Evolutionary conservation across 2,329 filamentous ascomycete species (phyloP), one percentile per base, ranked within the genome.

Genomic region (Cryphonectria radicalis): DNA sequence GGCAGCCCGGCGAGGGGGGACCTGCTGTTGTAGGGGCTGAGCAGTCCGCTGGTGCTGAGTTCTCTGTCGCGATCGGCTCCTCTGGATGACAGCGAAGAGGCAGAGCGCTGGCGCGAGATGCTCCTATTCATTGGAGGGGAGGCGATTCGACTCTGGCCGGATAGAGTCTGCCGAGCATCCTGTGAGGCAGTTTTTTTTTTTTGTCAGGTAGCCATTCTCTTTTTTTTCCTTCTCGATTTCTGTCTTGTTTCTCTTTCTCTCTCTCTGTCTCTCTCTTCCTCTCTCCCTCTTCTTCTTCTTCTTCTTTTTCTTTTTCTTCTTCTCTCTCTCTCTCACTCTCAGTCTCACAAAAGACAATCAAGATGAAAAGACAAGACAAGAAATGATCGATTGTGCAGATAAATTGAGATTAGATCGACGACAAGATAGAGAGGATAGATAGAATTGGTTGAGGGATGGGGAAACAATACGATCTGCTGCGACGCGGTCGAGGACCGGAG

Each of bases 31-130:
- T 73, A 73, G 57, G 71, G 71, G 25, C 71, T 73, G 42, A 73
- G 69, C 55, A 73, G 62, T 19, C 71, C 71, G 57, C 71, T 70
- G 69, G 67, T 73, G 53, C 66, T 60, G n/a, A 63, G 69, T 19
- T 73, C 71, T 60, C 71, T 68, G 37, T 73, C 71, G 69, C 71
- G 69, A 46, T 73, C 71, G 66, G 46, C 60, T 53, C 68, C 67
- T 66, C 70, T 67, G 59, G 72, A 69, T 53, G 72, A 74, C 62
- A 72, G 67, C 65, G 70, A 74, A 68, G 72, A 74, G 55, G 71
- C 71, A 67, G 72, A 74, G 70, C 72, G 69, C 59, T 74, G 73
- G 70, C 72, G 72, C 68, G 66, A 62, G 32, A 70, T 72, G 59
- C 70, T 73, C 72, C 70, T 72, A 63, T 70, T 73, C 72, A 73